These are phyloP conservation scores for Kingdonia uniflora DNA, from an alignment of 164 flowering plant genomes.

Conservation along the genomic window DNA sequence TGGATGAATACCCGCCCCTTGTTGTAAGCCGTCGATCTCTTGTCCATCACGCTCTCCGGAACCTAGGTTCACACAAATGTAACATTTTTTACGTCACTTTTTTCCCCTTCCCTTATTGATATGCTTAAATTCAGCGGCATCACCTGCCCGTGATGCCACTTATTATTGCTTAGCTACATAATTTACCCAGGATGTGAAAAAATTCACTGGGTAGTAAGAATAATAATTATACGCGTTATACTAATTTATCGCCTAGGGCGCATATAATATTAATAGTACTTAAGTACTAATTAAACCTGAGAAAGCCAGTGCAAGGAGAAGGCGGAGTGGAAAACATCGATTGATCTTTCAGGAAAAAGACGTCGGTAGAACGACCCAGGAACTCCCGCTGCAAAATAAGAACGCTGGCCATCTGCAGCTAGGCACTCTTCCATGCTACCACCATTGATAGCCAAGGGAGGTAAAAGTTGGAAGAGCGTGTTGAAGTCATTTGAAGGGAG, in stretches of 20 bases:
- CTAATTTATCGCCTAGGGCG: too few species aligned
- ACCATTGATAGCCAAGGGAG: constrained; percentile 39
- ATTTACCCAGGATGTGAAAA: too few species aligned
- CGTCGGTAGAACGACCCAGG: constrained; percentile 77
- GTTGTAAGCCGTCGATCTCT: constrained; percentile 59
- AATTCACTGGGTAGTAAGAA: too few species aligned
- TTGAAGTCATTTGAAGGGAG: constrained; percentile 90
- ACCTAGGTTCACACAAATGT: constrained; percentile 33
- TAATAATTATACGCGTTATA: too few species aligned
- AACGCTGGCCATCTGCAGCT: constrained; percentile 44
- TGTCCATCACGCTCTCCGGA: constrained; percentile 59
- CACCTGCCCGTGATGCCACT: too few species aligned
- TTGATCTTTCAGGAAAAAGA: constrained; percentile 60
- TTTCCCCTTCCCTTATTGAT: too few species aligned
- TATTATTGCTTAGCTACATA: too few species aligned
- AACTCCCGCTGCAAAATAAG: constrained; percentile 78
- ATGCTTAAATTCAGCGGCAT: too few species aligned
- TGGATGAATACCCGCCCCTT: constrained; percentile 71
- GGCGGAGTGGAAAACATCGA: constrained; percentile 72
- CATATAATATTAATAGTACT: too few species aligned
- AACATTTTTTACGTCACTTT: too few species aligned
- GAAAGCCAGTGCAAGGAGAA: constrained; percentile 95
- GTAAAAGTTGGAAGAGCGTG: constrained; percentile 69
- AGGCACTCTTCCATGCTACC: constrained; percentile 78
- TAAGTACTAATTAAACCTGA: constrained; percentile 37